phyloP scores from a whole-genome alignment of 768 basidiomycete species.

The Cantharellus anzutake region DNA sequence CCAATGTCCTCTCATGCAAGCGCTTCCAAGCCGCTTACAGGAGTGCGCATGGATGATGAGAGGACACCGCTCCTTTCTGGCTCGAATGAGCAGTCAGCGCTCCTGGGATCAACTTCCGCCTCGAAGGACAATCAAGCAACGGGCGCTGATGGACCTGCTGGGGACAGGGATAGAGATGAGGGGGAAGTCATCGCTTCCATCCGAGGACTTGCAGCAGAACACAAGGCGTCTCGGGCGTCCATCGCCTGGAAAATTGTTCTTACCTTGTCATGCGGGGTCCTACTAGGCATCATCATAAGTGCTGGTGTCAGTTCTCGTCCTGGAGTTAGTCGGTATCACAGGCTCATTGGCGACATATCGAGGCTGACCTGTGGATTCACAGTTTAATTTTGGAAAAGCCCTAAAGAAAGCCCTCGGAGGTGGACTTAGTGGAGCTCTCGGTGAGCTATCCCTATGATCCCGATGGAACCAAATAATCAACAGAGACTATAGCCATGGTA shows the following conservation, averaged over 20 bases:
- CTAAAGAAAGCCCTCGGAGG: slow-evolving; percentile 75
- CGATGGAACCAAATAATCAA: slow-evolving; percentile 7
- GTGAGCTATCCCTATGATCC: slow-evolving; percentile 18
- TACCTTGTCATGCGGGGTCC: background rate
- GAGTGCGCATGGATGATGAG: too few species aligned
- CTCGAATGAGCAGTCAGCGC: too few species aligned
- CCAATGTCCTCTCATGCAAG: too few species aligned
- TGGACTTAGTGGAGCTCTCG: slow-evolving; percentile 75
- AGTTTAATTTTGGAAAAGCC: slow-evolving; percentile 70
- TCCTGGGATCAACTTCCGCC: too few species aligned
- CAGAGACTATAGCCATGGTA: slow-evolving; percentile 51
- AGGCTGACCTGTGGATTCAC: background rate
- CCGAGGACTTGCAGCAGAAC: too few species aligned
- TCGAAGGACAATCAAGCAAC: too few species aligned
- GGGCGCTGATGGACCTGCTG: too few species aligned
- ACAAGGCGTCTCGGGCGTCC: too few species aligned
- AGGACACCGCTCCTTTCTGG: too few species aligned
- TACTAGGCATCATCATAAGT: background rate
- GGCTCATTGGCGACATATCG: background rate
- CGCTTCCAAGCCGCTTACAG: too few species aligned
- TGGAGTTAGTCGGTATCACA: background rate
- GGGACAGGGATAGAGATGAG: too few species aligned
- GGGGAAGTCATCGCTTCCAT: too few species aligned
- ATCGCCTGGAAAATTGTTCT: background rate
- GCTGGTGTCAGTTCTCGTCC: background rate